Percentiles rank a stretch among this genome's conserved stretches.
These are phyloP conservation scores for Entonaema liquescens DNA, from an alignment of 495 filamentous ascomycete species.

Conservation along the genomic window DNA sequence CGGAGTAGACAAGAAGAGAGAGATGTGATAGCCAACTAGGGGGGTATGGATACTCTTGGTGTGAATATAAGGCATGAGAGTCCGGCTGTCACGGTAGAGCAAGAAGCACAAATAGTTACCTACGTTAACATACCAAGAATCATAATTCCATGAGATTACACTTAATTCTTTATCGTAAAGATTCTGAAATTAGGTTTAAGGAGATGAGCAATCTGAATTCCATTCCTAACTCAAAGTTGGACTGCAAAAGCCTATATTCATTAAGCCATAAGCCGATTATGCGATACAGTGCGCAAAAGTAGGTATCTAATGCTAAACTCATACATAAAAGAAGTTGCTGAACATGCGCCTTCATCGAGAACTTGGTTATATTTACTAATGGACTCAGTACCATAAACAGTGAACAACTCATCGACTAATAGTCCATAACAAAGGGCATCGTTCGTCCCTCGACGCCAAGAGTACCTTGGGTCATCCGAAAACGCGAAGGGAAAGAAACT, in stretches of 20 bases:
- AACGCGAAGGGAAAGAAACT: constrained; percentile 18
- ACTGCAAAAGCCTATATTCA: not conserved
- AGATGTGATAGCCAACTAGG: not conserved
- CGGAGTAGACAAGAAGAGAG: not conserved
- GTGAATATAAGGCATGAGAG: too few species aligned
- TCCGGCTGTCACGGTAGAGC: too few species aligned
- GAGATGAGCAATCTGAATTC: not conserved
- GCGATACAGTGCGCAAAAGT: too few species aligned
- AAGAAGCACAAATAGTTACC: too few species aligned
- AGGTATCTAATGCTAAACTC: too few species aligned
- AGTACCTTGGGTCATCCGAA: constrained; percentile 8
- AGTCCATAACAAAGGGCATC: constrained; percentile 21
- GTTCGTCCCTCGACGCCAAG: constrained; percentile 6
- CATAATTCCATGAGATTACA: too few species aligned
- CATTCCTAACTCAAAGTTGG: not conserved
- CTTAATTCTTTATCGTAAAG: not conserved
- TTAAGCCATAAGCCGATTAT: not conserved
- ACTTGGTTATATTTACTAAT: constrained; percentile 22
- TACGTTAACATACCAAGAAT: not conserved
- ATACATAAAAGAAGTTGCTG: too few species aligned
- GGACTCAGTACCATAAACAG: constrained; percentile 17
- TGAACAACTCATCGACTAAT: constrained; percentile 7
- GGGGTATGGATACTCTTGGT: too few species aligned
- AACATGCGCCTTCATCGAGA: not conserved
- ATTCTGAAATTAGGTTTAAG: not conserved